These are phyloP conservation scores for Tolypocladium nubicola DNA, from an alignment of 2,329 filamentous ascomycete genomes.

Conservation along the genomic window DNA sequence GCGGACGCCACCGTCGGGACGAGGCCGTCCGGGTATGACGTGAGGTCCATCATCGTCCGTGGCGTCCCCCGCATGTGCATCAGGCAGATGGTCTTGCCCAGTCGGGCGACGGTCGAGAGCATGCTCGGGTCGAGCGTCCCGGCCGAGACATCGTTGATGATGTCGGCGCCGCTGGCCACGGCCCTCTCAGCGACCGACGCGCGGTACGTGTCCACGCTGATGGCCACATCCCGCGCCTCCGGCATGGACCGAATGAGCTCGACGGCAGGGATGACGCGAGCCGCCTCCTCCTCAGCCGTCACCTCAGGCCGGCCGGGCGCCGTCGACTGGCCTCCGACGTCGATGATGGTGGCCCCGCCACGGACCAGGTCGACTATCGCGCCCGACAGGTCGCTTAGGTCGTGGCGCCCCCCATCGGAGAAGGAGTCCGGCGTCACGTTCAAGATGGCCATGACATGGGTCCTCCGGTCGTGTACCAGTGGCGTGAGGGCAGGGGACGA, in stretches of 20 bases:
- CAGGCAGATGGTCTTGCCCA: constrained; percentile 69
- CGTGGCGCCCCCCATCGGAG: constrained; percentile 72
- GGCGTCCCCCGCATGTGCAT: constrained; percentile 94
- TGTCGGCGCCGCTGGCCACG: constrained; percentile 69
- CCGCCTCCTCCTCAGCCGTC: constrained; percentile 60
- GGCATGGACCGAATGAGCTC: constrained; percentile 57
- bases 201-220: constrained; percentile 90
- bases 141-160: constrained; percentile 90
- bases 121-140: constrained; percentile 71
- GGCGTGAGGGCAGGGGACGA: constrained; percentile 44
- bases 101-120: constrained; percentile 66
- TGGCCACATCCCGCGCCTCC: constrained; percentile 51
- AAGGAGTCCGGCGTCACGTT: constrained; percentile 96
- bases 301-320: constrained; percentile 65
- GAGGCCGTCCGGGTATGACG: constrained; percentile 59
- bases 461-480: constrained; percentile 46
- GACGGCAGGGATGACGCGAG: constrained; percentile 72
- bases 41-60: constrained; percentile 63
- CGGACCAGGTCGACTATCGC: constrained; percentile 53
- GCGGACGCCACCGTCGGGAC: constrained; percentile 56
- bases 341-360: constrained; percentile 71
- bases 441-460: constrained; percentile 84
- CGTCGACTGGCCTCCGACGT: constrained; percentile 89
- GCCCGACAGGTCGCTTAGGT: constrained; percentile 39
- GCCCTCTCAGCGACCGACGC: constrained; percentile 71